phyloP scores from a whole-genome alignment of 805 yeast genomes.

The Cyberlindnera saturnus region DNA sequence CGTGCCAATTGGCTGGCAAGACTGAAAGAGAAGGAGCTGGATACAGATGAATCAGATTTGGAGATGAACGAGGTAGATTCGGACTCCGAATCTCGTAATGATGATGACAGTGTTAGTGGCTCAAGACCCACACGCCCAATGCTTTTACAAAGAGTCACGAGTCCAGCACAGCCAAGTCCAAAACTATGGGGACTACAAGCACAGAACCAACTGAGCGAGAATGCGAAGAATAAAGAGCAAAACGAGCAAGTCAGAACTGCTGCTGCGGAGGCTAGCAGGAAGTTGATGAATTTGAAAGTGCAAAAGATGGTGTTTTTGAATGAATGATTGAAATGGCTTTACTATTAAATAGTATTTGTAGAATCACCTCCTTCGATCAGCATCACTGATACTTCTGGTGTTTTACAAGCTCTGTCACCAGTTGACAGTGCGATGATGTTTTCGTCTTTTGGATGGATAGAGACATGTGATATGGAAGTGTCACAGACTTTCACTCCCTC shows the following conservation, averaged over 20 bases:
- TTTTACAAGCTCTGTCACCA: conserved; percentile 16
- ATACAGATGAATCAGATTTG: conserved; percentile 22
- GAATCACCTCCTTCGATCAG: neutral
- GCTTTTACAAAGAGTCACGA: too few species aligned
- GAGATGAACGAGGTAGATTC: conserved; percentile 23
- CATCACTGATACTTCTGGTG: conserved; percentile 8
- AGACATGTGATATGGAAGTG: conserved; percentile 10
- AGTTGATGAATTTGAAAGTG: conserved; percentile 19
- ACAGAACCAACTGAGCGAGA: conserved; percentile 1
- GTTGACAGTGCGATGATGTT: conserved; percentile 7
- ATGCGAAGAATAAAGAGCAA: conserved; percentile 6
- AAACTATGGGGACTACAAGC: neutral
- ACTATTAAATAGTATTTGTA: too few species aligned
- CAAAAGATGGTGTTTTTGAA: conserved; percentile 24
- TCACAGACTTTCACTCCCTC: neutral
- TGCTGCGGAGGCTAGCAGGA: conserved; percentile 21
- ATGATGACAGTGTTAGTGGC: conserved; percentile 5
- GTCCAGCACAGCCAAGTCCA: too few species aligned
- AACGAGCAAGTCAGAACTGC: conserved; percentile 4
- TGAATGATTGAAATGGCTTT: conserved; percentile 6
- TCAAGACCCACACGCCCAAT: neutral
- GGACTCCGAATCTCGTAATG: conserved; percentile 2
- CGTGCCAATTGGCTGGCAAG: conserved; percentile 18
- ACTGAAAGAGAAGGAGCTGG: conserved; percentile 9
- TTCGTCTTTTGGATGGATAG: conserved; percentile 14